These are phyloP conservation scores for Exophiala lecanii-corni DNA, from an alignment of 2,329 filamentous ascomycete species.

Conservation along the genomic window DNA sequence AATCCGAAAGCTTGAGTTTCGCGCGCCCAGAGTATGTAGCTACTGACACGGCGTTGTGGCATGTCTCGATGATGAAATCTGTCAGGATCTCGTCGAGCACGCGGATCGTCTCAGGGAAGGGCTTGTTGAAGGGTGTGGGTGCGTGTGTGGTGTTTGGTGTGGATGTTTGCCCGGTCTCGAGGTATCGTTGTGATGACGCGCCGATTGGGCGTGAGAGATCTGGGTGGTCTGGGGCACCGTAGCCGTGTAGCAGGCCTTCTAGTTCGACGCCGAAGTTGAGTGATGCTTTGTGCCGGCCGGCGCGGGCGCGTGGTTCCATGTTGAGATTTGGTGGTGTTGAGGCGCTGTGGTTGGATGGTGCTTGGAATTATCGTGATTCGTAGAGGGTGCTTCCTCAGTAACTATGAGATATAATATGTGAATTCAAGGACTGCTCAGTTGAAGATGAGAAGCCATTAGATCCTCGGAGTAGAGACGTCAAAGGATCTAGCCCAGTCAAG, in stretches of 20 bases:
- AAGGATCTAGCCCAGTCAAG: no score
- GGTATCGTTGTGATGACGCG: constrained; percentile 18
- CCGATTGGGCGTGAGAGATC: constrained; percentile 28
- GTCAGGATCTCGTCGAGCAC: constrained; percentile 93
- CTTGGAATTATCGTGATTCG: background rate
- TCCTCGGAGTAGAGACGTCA: no score
- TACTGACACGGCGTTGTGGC: constrained; percentile 79
- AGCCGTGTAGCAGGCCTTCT: constrained; percentile 48
- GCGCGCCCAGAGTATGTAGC: constrained; percentile 84
- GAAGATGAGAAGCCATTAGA: no score
- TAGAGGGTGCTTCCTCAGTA: no score
- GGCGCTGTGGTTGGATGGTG: background rate
- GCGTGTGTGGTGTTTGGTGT: constrained; percentile 24
- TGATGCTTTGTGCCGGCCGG: constrained; percentile 74
- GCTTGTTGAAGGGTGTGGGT: constrained; percentile 73
- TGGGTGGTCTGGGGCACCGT: constrained; percentile 38
- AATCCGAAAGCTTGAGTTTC: constrained; percentile 98
- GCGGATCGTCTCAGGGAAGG: constrained; percentile 77
- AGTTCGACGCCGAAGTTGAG: constrained; percentile 74
- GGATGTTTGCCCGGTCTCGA: constrained; percentile 7
- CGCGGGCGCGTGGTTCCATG: constrained; percentile 72
- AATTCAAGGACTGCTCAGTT: no score
- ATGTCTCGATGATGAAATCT: constrained; percentile 92
- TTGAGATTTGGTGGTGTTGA: background rate
- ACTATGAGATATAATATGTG: no score